Percentiles rank a stretch among this genome's conserved stretches.
phyloP scores from a whole-genome alignment of 2,329 filamentous ascomycete genomes.

The Paecilomyces fulvus region DNA sequence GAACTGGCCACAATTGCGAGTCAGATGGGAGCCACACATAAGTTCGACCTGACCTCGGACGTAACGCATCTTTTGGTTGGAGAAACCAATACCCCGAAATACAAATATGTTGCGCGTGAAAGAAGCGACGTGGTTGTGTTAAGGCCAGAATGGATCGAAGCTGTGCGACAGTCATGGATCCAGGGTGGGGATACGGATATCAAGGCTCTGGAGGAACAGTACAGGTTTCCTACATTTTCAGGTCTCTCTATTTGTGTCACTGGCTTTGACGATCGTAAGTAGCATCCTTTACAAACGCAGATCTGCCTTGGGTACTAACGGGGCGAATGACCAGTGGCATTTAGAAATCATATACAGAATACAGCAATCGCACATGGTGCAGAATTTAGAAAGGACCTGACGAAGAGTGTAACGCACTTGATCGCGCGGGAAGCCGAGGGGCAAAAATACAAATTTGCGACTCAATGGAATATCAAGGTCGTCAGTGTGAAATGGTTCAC shows the following conservation, averaged over 20 bases:
- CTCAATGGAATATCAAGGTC: constrained; percentile 68
- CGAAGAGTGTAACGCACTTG: constrained; percentile 76
- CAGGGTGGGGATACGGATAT: constrained; percentile 68
- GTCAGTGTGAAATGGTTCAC: constrained; percentile 79
- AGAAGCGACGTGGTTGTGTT: constrained; percentile 79
- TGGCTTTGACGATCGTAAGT: constrained; percentile 57
- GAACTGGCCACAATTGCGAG: constrained; percentile 43
- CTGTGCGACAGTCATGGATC: constrained; percentile 72
- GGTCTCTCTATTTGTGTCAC: constrained; percentile 59
- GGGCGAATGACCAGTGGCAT: constrained; percentile 40
- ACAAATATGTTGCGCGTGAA: constrained; percentile 86
- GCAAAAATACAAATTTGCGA: constrained; percentile 85
- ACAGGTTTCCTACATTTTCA: constrained; percentile 36
- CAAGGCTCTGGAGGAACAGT: constrained; percentile 54
- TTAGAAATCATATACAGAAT: constrained; percentile 63
- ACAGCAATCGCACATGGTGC: constrained; percentile 64
- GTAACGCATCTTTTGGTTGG: constrained; percentile 92
- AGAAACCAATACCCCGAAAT: constrained; percentile 82
- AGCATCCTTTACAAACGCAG: not conserved
- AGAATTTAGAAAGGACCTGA: constrained; percentile 80
- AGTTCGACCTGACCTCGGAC: constrained; percentile 87
- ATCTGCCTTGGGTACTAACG: constrained; percentile 5
- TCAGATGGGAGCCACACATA: constrained; percentile 80
- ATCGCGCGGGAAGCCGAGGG: constrained; percentile 72
- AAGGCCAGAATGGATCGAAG: constrained; percentile 74